Base-by-base conservation (phyloP, 768 basidiomycete genomes). In the Boletales sp. region DNA sequence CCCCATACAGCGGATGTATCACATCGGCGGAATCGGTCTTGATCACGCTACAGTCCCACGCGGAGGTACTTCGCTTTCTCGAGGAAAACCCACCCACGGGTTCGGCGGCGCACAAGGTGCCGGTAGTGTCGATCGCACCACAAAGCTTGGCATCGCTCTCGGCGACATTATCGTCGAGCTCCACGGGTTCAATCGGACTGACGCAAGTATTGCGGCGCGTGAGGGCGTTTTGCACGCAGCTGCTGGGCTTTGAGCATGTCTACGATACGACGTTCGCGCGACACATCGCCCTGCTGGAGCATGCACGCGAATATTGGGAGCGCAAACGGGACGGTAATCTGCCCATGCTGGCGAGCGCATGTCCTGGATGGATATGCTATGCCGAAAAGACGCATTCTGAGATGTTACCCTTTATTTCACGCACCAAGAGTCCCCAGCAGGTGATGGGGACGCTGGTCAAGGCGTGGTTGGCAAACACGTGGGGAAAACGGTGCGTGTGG, bases 341-440 rank as follows among this genome's bases (percentile, higher is more conserved):
- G 24, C 97, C 97, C 0, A 94, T 99, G 84, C 74, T 99, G 21
- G 86, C 93, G 5, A 94, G 92, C 58, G 92, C 97, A 14, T 98
- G 97, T 71, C 97, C 97, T 0, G 97, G 97, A 14, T 98, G 97
- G 97, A 88, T 99, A 50, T 99, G 97, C 66, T 98, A 98, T 67
- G 95, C 94, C 15, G 97, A 99, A 70, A 99, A 99, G 74, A 86
- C 95, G 1, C 95, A 97, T 60, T 77, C 86, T 4, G 94, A 95
- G 66, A 86, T 99, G 79, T 65, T 99, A 18, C 94, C 94, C 5
- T 93, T 92, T 61, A 87, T 99, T 47, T 81, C 90, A 45, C 74
- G 72, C 34, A 90, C 88, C 43, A 92, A 95, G 74, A 95, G 93
- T 63, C 89, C 94, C 24, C 94, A 97, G 65, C 93, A 92, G 60